Evolutionary conservation across 148 eudicot genomes (phyloP), one percentile per base, ranked within the genome.

Genomic region (Nyssa sinensis): DNA sequence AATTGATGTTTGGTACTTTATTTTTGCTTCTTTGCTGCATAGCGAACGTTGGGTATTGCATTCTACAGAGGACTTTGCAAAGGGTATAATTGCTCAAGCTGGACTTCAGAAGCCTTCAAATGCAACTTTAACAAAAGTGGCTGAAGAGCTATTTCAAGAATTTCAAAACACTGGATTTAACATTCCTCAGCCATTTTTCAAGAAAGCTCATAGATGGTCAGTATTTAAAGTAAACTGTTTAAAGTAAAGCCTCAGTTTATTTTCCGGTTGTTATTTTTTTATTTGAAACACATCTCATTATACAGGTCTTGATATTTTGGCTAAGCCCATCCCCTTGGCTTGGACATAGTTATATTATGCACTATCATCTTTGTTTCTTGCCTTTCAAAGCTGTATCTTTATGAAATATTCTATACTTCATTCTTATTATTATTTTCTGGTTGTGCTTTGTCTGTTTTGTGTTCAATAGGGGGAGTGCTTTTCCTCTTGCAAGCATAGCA

Each of bases 181-280:
- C 81, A 88, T 86, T 58, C 78, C 93, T 67, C 86, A 78, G 75
- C 94, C 99, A 14, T 83, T 75, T 75, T 95, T 95, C 83, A 85
- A 68, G 85, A 92, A 84, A 86, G 97, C 99, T 78, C 99, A 95
- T 86, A 86, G 99, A 61, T 95, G 99, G 99, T 95, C 64, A 77
- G 96, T 85, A 35, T 81, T 67, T 12, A 58, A 66, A 65, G 33
- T 37, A 19, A 34, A 58, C 11, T 9, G 5, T 9, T 37, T 37
- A 37, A 37, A 37, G 44, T 3, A 17, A 55, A 19, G 16, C 53
- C 29, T 34, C 35, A 12, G 74, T 71, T 34, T 24, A 24, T 3
- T 37, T 59, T 41, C 13, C 25, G 3, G 30, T 59, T 34, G 14
- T 0, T 55, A 51, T 12, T 6, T 6, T 28, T 23, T 35, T 14